Base-by-base conservation (phyloP, 2,329 filamentous ascomycete genomes). In the Lasiodiplodia citricola region DNA sequence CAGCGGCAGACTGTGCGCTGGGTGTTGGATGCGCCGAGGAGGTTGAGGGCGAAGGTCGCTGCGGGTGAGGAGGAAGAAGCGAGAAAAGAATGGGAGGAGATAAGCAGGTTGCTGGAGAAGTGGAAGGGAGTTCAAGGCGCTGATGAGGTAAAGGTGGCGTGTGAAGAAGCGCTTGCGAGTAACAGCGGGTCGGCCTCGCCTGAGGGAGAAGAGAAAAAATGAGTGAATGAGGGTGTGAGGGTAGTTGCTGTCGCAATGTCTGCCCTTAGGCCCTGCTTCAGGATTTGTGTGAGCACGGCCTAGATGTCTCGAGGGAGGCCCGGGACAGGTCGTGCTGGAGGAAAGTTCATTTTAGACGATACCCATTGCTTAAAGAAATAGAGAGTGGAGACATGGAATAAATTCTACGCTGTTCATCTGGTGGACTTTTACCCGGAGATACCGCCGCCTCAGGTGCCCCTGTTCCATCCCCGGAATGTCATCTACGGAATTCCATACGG, bases 61-160 rank as follows among this genome's bases (percentile, higher is more conserved):
- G 85, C 88, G 63, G 91, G 90, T 35, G 87, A 84, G 72, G 74
- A 83, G 41, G 86, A 89, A 23, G 88, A 90, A 69, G 91, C 91
- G 2, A 84, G 83, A 72, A 74, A 75, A 25, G 83, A 87, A 37
- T 87, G 83, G 84, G 75, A 80, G 18, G 74, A 77, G 37, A 78
- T 84, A 4, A 73, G 74, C 41, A 72, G 70, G 41, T 72, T 84
- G 18, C 73, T 85, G 66, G 77, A 81, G 3, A 79, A 78, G 66
- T 86, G 83, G 83, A 73, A 79, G 31, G 75, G 74, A n/a, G 81
- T 83, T 1, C 67, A 78, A 28, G 83, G 83, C 8, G 82, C 81
- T 0, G 74, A 80, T 16, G 80, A 80, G 37, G 73, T 85, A 18
- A 75, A 77, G 44, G 70, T 73, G 63, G 72, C 75, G 31, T 84